Evolutionary conservation across 2,329 filamentous ascomycete genomes (phyloP).

Genomic region (Arthrobotrys sphaeroides): DNA sequence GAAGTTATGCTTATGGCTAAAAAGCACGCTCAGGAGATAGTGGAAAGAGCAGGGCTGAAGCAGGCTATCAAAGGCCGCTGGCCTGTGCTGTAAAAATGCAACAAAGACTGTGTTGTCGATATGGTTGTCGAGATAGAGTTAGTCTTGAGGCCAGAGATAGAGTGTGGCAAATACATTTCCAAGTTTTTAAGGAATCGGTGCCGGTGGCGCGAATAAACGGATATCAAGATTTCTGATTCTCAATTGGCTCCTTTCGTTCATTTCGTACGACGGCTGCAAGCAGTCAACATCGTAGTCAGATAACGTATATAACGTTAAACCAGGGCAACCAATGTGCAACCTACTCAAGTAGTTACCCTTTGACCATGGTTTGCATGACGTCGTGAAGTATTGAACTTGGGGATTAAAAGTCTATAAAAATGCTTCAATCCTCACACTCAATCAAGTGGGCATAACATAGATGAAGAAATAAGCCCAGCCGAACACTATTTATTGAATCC

Average conservation of each 20-base stretch:
- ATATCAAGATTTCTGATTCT: background rate
- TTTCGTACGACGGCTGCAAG: background rate
- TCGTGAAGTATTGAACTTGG: background rate
- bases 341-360: too few relatives aligned
- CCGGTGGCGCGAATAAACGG: background rate
- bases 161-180: background rate
- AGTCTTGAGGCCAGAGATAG: too few relatives aligned
- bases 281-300: background rate
- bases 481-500: too few relatives aligned
- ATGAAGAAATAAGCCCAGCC: too few relatives aligned
- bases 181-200: too few relatives aligned
- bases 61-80: constrained; percentile 61
- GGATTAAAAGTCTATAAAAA: background rate
- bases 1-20: constrained; percentile 62
- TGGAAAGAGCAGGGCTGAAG: constrained; percentile 61
- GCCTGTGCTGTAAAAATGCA: constrained; percentile 58
- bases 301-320: too few relatives aligned
- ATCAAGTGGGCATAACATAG: too few relatives aligned
- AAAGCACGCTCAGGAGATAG: constrained; percentile 60
- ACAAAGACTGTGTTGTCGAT: background rate
- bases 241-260: background rate
- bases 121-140: too few relatives aligned
- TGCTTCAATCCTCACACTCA: background rate
- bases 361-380: background rate
- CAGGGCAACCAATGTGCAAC: background rate